Evolutionary conservation across 768 basidiomycete species (phyloP).

Genomic region (Leccinellum rugosiceps): DNA sequence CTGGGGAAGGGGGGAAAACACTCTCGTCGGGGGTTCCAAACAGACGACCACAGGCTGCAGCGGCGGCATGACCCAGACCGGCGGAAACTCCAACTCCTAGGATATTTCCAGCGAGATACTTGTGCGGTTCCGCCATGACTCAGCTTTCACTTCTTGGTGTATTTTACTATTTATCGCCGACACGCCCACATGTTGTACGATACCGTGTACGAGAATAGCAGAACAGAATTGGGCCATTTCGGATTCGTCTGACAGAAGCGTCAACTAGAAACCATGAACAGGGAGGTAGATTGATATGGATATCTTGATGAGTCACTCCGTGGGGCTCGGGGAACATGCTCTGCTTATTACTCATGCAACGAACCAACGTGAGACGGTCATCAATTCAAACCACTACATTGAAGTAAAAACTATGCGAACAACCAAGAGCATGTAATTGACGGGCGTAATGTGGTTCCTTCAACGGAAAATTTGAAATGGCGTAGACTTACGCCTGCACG

Average conservation of each 20-base stretch:
- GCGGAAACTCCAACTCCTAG: background rate
- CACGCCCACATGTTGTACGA: background rate
- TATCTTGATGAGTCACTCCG: background rate
- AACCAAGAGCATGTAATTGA: background rate
- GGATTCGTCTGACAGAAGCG: background rate
- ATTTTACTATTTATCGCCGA: background rate
- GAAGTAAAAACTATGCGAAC: background rate
- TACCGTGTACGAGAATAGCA: slow-evolving; percentile 1
- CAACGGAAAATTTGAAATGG: background rate
- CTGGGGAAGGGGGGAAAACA: background rate
- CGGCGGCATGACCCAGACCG: background rate
- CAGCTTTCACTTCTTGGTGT: slow-evolving; percentile 3
- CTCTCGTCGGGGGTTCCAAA: background rate
- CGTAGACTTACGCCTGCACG: background rate
- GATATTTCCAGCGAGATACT: background rate
- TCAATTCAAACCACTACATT: background rate
- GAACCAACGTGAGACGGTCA: background rate
- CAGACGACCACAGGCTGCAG: background rate
- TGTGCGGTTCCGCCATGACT: no score
- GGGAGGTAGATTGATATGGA: background rate
- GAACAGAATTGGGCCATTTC: background rate
- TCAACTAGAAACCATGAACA: background rate
- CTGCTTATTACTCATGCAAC: background rate
- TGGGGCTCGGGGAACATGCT: background rate
- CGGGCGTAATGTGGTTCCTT: background rate